Base-by-base conservation (phyloP, 129 eudicot species). In the Heracleum sosnowskyi region DNA sequence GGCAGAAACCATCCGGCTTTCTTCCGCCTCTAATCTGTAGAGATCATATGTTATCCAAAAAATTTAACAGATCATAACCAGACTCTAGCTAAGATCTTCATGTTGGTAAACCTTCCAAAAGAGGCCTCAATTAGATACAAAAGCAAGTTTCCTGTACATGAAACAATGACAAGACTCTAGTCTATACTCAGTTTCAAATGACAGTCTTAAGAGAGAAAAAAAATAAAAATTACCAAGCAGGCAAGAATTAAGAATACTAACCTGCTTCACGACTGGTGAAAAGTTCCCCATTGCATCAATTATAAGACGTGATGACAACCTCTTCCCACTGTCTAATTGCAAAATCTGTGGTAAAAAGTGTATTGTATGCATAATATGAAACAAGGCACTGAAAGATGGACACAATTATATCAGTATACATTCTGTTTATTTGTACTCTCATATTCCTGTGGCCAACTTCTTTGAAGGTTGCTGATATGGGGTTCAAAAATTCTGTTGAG, bases 231-330 rank as follows among this genome's bases (percentile, higher is more conserved):
- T 12, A 7, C 6, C 29, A 28, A 64, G 37, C 22, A 28, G 11
- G 29, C 77, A 36, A 73, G 9, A 72, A 18, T 75, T 26, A 47
- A 76, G 57, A 83, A 60, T n/a, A 82, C 82, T 80, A 51, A 92
- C 99, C 93, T 96, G 99, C 83, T 85, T 92, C 55, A 92, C 90
- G 26, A 96, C 81, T 11, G 97, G 99, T 33, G 99, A 96, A 88
- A 96, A 96, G 51, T 96, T 96, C 20, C 99, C 99, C 97, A 96
- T 96, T 68, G 99, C 99, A 82, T 96, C 99, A 79, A 96, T 89
- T 76, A 96, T 63, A 69, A 96, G 97, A 64, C 85, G 87, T 57
- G 99, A 89, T 69, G 91, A 90, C 64, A 96, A 78, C 79, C 77
- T 82, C 88, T 85, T 92, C 37, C 91, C 97, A 60, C 86, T 90